Evolutionary conservation across 225 moss, liverwort and hornwort genomes (phyloP), one percentile per base, ranked within the genome.

Genomic region (Physcomitrellopsis africana): DNA sequence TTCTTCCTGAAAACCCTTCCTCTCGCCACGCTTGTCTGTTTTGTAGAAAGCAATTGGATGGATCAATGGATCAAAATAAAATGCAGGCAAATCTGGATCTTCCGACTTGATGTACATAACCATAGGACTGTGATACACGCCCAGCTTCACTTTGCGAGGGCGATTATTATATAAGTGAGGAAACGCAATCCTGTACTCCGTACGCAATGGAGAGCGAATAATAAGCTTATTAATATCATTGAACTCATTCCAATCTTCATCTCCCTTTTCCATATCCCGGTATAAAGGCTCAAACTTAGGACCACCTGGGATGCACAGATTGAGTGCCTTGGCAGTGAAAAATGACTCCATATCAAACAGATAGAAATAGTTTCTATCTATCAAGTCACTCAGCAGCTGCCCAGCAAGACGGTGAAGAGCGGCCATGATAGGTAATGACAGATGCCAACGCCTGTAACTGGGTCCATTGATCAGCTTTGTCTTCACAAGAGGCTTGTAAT

Each of bases 161-260:
- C 99, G 86, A 68, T 95, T 95, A 74, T 99, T 99, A 77, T 99
- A 99, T 80, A 99, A 73, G 72, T 99, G 95, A 80, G 99, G 99
- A 77, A 99, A 99, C 19, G 99, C 99, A 76, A 99, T 99, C 80
- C 95, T 92, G 47, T 99, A 99, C 54, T 99, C 99, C 47, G 99
- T 99, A 48, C 99, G 90, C 68, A 99, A 63, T 42, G 99, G 99
- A 49, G 95, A 99, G 24, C 99, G 93, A 69, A 99, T 99, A 62
- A 99, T 99, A 66, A 99, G 82, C 85, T 99, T 99, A 81, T 99
- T 99, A 15, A 99, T 99, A 68, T 99, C 99, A 82, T 99, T 95
- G 62, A 99, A 99, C 70, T 99, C 99, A 78, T 99, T 99, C 99
- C 99, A 99, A 69, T 99, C 99, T 83, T 99, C 99, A 73, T 99